Conservation (phyloP, 2,329 filamentous ascomycete species). For the Podosphaera xanthii region DNA sequence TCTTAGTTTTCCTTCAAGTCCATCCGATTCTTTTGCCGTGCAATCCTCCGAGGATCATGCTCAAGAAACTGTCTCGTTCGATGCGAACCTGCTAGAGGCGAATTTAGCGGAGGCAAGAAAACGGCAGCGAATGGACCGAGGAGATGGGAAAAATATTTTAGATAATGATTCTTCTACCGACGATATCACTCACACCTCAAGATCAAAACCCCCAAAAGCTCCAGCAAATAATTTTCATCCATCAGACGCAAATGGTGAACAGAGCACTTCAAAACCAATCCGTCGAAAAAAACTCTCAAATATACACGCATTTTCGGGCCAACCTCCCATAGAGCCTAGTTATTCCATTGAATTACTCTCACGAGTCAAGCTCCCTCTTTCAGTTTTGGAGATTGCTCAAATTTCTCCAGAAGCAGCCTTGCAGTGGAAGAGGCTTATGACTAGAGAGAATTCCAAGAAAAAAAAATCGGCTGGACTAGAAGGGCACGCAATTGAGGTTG, state of each 20-base stretch:
- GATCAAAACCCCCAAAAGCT: background rate
- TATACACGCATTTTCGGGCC: background rate
- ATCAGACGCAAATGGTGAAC: background rate
- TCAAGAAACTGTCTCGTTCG: background rate
- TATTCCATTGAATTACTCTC: too few relatives aligned
- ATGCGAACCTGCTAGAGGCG: background rate
- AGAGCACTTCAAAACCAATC: background rate
- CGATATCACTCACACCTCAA: background rate
- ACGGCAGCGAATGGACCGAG: background rate
- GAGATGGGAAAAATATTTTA: background rate
- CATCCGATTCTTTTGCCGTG: too few relatives aligned
- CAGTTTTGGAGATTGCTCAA: too few relatives aligned
- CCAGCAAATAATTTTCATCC: background rate
- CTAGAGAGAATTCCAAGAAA: too few relatives aligned
- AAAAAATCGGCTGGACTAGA: too few relatives aligned
- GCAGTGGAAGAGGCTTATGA: too few relatives aligned
- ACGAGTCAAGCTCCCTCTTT: too few relatives aligned
- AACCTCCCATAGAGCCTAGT: background rate
- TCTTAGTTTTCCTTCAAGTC: too few relatives aligned
- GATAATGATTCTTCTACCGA: background rate
- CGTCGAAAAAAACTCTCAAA: background rate
- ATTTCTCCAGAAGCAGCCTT: too few relatives aligned
- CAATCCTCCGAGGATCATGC: too few relatives aligned
- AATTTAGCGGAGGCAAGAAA: background rate
- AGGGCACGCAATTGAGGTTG: too few relatives aligned